Evolutionary conservation across 1,284 basidiomycete genomes (phyloP), one percentile per base, ranked within the genome.

Genomic region (Moniliella sp.): DNA sequence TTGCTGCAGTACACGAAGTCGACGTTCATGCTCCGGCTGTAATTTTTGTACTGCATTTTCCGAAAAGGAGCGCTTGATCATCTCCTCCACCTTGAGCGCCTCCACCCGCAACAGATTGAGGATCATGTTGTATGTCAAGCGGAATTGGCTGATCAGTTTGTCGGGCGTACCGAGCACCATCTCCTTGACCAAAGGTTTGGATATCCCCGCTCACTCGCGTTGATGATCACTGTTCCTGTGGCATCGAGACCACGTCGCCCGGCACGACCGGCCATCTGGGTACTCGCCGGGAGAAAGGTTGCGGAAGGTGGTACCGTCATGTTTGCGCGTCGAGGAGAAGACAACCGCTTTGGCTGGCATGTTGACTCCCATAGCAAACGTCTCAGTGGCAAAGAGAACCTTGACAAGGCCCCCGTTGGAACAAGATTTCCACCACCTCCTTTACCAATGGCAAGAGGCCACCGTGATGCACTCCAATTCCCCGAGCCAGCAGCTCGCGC

Each of bases 61-160:
- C 3, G 88, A 94, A 63, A 99, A 97, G 56, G 81, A 86, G 21
- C 91, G 71, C 63, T 97, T 97, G 62, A 99, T 97, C 91, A 99
- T 97, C 61, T 97, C 91, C 56, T 99, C 91, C 5, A 99, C 91
- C 42, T 76, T 72, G 19, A 99, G 68, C 2, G 91, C 84, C 57
- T 99, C 91, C 4, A 97, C 88, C 17, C 91, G 75, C 11, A 99
- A 69, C 26, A 99, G 64, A 57, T 99, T 99, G 39, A 99, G 66
- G 40, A 99, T 94, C 91, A 99, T 97, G 60, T 93, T 94, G 65
- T 97, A 99, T 1, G 91, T 99, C 42, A 99, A 67, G 31, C 91
- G 71, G 69, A 99, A 99, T 57, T 97, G 91, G 1, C 86, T 94
- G 30, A 76, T 72, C n/a, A 99, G 69, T 57, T 86, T 84, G 32